phyloP scores from a whole-genome alignment of 2,329 filamentous ascomycete genomes.

The Rutstroemia sp. region DNA sequence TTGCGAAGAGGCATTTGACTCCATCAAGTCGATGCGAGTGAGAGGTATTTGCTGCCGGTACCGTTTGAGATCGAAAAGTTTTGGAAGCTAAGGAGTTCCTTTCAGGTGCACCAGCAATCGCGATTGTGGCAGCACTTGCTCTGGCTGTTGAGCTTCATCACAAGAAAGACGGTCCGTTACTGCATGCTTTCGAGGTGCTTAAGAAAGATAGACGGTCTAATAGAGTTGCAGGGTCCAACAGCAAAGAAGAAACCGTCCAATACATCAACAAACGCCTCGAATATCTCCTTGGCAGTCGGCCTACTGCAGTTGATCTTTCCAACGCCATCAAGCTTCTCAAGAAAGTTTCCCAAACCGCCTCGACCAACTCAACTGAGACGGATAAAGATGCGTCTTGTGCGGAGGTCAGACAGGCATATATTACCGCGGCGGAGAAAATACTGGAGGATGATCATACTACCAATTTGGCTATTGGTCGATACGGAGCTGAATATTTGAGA shows the following conservation, averaged over 20 bases:
- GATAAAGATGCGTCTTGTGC: slow-evolving; percentile 26
- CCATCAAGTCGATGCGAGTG: slow-evolving; percentile 72
- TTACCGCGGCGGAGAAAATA: slow-evolving; percentile 77
- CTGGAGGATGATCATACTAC: slow-evolving; percentile 79
- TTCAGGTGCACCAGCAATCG: slow-evolving; percentile 81
- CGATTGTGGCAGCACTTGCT: slow-evolving; percentile 89
- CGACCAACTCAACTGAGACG: slow-evolving; percentile 29
- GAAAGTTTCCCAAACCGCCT: slow-evolving; percentile 46
- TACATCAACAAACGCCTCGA: slow-evolving; percentile 73
- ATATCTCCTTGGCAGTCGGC: slow-evolving; percentile 81
- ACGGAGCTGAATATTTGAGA: slow-evolving; percentile 76
- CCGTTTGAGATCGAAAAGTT: not conserved
- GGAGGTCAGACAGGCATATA: slow-evolving; percentile 61
- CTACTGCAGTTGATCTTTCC: slow-evolving; percentile 89
- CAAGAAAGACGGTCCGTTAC: slow-evolving; percentile 37
- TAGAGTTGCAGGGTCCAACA: slow-evolving; percentile 12
- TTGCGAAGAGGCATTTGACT: slow-evolving; percentile 70
- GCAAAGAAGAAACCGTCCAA: slow-evolving; percentile 50
- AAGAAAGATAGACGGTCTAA: slow-evolving; percentile 18
- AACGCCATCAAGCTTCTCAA: slow-evolving; percentile 83
- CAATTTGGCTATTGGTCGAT: slow-evolving; percentile 76
- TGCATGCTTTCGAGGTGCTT: not conserved
- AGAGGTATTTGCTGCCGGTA: slow-evolving; percentile 40
- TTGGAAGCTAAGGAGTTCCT: slow-evolving; percentile 9
- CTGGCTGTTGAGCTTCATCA: slow-evolving; percentile 76